Base-by-base conservation (phyloP, 768 basidiomycete species). In the Artomyces pyxidatus region DNA sequence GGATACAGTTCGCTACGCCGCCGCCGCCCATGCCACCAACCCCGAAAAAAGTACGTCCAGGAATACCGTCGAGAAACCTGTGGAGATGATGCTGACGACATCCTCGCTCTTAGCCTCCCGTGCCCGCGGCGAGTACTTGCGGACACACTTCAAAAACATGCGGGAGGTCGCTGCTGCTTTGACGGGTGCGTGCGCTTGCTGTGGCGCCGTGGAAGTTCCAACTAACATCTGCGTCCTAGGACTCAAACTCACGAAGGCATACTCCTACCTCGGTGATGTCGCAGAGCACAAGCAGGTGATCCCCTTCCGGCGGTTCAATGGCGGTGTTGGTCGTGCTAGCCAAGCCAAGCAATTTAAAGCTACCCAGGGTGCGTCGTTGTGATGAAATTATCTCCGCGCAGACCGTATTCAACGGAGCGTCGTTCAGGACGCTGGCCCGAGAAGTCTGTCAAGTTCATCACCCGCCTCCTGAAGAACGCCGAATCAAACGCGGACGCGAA, bases 101-200 rank as follows among this genome's bases (percentile, higher is more conserved):
- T 42, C 12, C 30, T 28, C 50, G 52, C 43, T 21, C 25, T 10
- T 48, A 95, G 91, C 88, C 68, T 83, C 94, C 63, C 86, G 81
- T 64, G 87, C 94, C 51, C 87, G 88, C 63, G 93, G 93, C 62
- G 92, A 95, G 75, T 93, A 97, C 79, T 82, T 96, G 65, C 89
- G 94, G 62, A 98, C 96, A 42, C 95, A 97, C 76, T 99, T 96
- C 84, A 99, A 99, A 86, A 99, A 98, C 81, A 98, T 96, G 91
- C 85, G 90, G 56, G 96, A 99, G 72, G 96, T 98, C 49, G 94
- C 89, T 45, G 95, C 95, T 57, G 92, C 88, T 58, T 75, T 97
- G 56, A 80, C 84, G 57, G 94, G 93, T 91, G 57, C 62, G 77
- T 69, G 12, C 30, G 39, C 35, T 27, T 27, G 27, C 7, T 17